Conservation (phyloP, 1,284 basidiomycete genomes). For the Hemileccinum hortonii region DNA sequence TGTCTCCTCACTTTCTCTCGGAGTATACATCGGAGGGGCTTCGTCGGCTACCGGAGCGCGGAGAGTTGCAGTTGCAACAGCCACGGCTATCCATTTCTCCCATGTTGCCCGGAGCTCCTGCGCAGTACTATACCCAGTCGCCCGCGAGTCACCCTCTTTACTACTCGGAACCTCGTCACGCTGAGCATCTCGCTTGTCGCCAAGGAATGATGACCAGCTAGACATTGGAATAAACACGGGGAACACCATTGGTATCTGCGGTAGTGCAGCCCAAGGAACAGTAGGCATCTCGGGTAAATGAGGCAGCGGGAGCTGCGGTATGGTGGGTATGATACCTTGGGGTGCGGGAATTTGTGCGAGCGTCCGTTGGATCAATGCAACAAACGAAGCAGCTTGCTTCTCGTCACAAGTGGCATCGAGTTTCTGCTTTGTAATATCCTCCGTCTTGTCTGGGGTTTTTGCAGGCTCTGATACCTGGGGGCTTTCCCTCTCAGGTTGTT, state of each 20-base stretch:
- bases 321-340: conserved; percentile 52
- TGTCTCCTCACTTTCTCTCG: conserved; percentile 41
- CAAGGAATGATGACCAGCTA: conserved; percentile 62
- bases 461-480: conserved; percentile 1
- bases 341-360: conserved; percentile 67
- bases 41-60: conserved; percentile 48
- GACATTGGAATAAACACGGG: conserved; percentile 73
- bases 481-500: conserved; percentile 21
- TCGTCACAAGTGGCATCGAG: conserved; percentile 44
- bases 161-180: conserved; percentile 33
- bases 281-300: conserved; percentile 54
- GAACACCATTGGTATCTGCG: conserved; percentile 77
- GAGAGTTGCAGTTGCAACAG: conserved; percentile 45
- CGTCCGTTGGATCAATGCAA: conserved; percentile 72
- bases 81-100: conserved; percentile 71
- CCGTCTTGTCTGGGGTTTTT: conserved; percentile 23
- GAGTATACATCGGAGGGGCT: conserved; percentile 70
- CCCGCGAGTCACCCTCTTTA: conserved; percentile 34
- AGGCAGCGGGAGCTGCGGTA: conserved; percentile 57
- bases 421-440: conserved; percentile 20
- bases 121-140: conserved; percentile 44
- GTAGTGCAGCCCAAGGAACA: conserved; percentile 65
- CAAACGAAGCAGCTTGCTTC: conserved; percentile 68
- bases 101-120: conserved; percentile 64
- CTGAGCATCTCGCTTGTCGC: conserved; percentile 41